These are phyloP conservation scores for Rhodotorula babjevae DNA, from an alignment of 768 basidiomycete species.

Conservation along the genomic window DNA sequence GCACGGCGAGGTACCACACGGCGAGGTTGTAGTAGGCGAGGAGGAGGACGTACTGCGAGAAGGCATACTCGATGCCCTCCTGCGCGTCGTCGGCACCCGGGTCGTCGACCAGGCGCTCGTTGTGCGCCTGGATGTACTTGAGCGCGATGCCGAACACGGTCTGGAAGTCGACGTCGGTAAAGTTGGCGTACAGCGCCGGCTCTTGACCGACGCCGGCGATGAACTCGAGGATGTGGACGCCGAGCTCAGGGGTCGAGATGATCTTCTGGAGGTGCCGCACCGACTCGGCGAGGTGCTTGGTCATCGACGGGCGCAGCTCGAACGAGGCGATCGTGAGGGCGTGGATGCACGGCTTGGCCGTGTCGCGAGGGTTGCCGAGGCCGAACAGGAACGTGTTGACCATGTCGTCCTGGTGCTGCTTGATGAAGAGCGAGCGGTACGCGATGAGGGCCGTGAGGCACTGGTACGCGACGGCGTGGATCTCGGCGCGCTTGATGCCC, in stretches of 20 bases:
- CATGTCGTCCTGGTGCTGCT: slow-evolving; percentile 48
- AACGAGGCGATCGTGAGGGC: slow-evolving; percentile 81
- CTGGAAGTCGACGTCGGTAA: slow-evolving; percentile 83
- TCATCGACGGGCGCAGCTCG: slow-evolving; percentile 76
- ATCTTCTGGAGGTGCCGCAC: slow-evolving; percentile 84
- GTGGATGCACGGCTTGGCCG: slow-evolving; percentile 81
- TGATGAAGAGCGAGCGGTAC: slow-evolving; percentile 73
- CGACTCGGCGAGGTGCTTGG: slow-evolving; percentile 70
- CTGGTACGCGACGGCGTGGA: slow-evolving; percentile 81
- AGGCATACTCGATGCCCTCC: slow-evolving; percentile 64
- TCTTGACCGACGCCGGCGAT: slow-evolving; percentile 79
- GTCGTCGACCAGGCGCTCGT: slow-evolving; percentile 41
- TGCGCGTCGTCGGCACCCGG: slow-evolving; percentile 24
- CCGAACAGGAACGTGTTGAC: slow-evolving; percentile 51
- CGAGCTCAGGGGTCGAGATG: slow-evolving; percentile 87
- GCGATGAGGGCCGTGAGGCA: slow-evolving; percentile 80
- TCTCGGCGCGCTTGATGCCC: slow-evolving; percentile 64
- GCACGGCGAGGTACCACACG: slow-evolving; percentile 86
- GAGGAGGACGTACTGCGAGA: slow-evolving; percentile 44
- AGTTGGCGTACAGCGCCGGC: slow-evolving; percentile 73
- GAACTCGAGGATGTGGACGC: slow-evolving; percentile 93
- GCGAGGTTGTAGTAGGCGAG: slow-evolving; percentile 57
- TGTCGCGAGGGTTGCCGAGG: slow-evolving; percentile 47
- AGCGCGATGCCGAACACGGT: slow-evolving; percentile 91
- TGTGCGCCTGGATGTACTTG: slow-evolving; percentile 85